phyloP scores from a whole-genome alignment of 108 stramenopile species.

The Cyclotella choctawhatcheeana region DNA sequence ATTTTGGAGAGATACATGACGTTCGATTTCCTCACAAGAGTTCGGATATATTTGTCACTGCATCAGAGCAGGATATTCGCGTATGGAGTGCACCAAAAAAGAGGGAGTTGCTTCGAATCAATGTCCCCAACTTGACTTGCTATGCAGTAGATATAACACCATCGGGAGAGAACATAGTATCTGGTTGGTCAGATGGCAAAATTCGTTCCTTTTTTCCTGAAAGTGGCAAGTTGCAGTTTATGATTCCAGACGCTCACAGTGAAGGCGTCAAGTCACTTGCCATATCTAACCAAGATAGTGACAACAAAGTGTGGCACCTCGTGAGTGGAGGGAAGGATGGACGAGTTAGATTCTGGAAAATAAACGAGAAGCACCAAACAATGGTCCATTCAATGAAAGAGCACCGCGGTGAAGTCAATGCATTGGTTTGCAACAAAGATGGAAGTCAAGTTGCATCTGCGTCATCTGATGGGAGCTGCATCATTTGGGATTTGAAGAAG shows the following conservation, averaged over 20 bases:
- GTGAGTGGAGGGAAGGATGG: slow-evolving; percentile 87
- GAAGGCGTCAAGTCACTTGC: slow-evolving; percentile 81
- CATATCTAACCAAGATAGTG: slow-evolving; percentile 60
- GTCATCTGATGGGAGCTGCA: slow-evolving; percentile 88
- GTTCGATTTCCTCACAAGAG: slow-evolving; percentile 74
- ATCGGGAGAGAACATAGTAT: slow-evolving; percentile 70
- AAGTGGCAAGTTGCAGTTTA: slow-evolving; percentile 83
- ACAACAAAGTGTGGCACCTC: slow-evolving; percentile 62
- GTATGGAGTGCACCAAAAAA: slow-evolving; percentile 80
- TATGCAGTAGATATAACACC: slow-evolving; percentile 71
- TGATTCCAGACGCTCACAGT: slow-evolving; percentile 78
- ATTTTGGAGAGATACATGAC: slow-evolving; percentile 79
- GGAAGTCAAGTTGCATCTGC: slow-evolving; percentile 79
- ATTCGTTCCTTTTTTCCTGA: slow-evolving; percentile 91
- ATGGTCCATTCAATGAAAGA: slow-evolving; percentile 90
- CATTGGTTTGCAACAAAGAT: slow-evolving; percentile 60
- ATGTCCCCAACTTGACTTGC: slow-evolving; percentile 88
- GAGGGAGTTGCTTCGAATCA: slow-evolving; percentile 86
- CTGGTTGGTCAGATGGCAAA: slow-evolving; percentile 91
- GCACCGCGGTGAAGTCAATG: slow-evolving; percentile 81
- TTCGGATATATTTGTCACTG: slow-evolving; percentile 84
- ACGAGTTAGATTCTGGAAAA: slow-evolving; percentile 82
- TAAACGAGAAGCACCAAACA: slow-evolving; percentile 71
- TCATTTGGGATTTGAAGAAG: slow-evolving; percentile 82
- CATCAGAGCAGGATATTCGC: slow-evolving; percentile 77